Percentiles rank a stretch among this genome's conserved stretches.
Evolutionary conservation across 108 stramenopile species (phyloP).

Genomic region (Schizochytrium sp.): DNA sequence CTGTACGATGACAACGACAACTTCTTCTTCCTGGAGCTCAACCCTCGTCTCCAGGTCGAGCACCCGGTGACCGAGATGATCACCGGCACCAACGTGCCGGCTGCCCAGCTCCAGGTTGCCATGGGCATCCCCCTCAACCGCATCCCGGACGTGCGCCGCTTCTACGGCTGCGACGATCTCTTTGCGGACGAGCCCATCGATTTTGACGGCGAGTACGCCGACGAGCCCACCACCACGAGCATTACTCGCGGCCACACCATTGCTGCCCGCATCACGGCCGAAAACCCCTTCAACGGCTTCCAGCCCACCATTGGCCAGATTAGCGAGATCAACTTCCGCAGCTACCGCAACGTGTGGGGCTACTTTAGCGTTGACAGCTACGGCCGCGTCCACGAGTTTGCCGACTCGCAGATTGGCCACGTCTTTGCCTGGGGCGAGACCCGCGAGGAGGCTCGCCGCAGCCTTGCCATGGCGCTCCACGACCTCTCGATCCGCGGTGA

Average conservation of each 20-base stretch:
- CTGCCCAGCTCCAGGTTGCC: conserved; percentile 91
- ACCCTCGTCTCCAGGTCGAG: conserved; percentile 93
- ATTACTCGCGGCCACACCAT: conserved; percentile 73
- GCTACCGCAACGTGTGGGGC: conserved; percentile 97
- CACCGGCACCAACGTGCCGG: conserved; percentile 88
- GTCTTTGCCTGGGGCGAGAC: conserved; percentile 86
- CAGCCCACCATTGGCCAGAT: conserved; percentile 91
- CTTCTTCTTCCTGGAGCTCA: conserved; percentile 97
- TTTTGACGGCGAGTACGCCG: conserved; percentile 27
- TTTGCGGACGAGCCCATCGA: conserved; percentile 65
- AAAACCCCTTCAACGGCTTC: conserved; percentile 97
- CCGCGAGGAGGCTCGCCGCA: conserved; percentile 84
- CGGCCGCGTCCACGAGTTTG: conserved; percentile 97
- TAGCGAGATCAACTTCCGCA: conserved; percentile 93
- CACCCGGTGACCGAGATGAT: conserved; percentile 99
- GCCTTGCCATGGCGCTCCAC: conserved; percentile 92
- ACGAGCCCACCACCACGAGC: neutral
- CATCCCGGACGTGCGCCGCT: conserved; percentile 85
- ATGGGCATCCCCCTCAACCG: conserved; percentile 96
- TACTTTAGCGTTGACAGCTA: conserved; percentile 96
- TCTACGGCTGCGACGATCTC: conserved; percentile 72
- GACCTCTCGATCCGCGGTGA: conserved; percentile 95
- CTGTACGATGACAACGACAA: conserved; percentile 76
- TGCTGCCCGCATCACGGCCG: conserved; percentile 96
- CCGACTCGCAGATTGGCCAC: conserved; percentile 99